Base-by-base conservation (phyloP, 768 basidiomycete genomes). In the Tephrocybe sp. region DNA sequence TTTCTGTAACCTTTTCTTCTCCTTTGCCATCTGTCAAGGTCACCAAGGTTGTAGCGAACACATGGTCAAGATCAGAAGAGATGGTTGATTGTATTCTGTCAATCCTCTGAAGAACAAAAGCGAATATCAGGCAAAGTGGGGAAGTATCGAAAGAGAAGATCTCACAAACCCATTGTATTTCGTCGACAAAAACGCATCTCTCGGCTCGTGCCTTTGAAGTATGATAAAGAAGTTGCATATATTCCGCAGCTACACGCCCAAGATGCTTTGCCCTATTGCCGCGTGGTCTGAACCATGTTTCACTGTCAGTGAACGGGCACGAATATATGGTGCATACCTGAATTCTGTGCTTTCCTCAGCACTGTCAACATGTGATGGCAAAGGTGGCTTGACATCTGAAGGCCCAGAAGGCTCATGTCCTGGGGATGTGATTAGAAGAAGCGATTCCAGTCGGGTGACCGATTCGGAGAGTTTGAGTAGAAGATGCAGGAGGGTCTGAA, bases 381-480 rank as follows among this genome's bases (percentile, higher is more conserved):
- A 51, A 39, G 63, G 48, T 30, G 57, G 53, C 31, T 60, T 68
- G 4, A 71, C 45, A 30, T 70, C 70, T 25, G 70, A 62, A 41
- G 64, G 63, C 24, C 64, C 58, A 31, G 60, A 65, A 27, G 67
- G 70, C 31, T 67, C 77, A 39, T 79, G 68, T 24, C 70, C 67
- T 12, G 80, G 77, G 13, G 79, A 72, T 30, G 84, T 52, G 49
- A 92, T 91, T 13, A 85, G 70, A 15, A 98, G 75, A 19, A 99
- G 76, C 4, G 83, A 85, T 64, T 99, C 97, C 4, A 97, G 79
- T 43, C 97, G 84, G 11, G 83, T 79, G 15, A 95, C 79, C 13
- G 91, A 91, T 58, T 98, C 97, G 22, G 94, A 94, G 39, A 98
- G 84, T 67, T 92, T 92, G 54, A 97, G 78, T 3, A 98, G 77